These are phyloP conservation scores for Auriculariales sp. DNA, from an alignment of 768 basidiomycete genomes.

Conservation along the genomic window DNA sequence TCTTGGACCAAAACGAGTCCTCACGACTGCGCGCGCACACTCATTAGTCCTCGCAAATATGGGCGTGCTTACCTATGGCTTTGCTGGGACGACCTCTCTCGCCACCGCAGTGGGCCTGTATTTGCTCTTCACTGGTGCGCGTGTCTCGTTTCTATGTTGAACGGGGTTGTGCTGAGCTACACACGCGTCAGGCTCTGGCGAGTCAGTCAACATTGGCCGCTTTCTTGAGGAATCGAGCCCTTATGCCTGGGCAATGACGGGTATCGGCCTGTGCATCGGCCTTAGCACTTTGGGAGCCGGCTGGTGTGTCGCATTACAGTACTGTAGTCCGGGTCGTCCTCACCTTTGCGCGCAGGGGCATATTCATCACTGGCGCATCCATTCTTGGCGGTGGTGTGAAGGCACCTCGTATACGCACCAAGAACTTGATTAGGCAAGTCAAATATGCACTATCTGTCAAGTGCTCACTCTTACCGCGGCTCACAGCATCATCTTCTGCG, in stretches of 20 bases:
- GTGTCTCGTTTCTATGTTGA: background rate
- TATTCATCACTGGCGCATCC: slow-evolving; percentile 92
- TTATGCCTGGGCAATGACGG: slow-evolving; percentile 82
- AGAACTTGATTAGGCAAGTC: slow-evolving; percentile 36
- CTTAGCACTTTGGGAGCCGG: slow-evolving; percentile 88
- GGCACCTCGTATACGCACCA: slow-evolving; percentile 85
- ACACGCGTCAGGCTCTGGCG: slow-evolving; percentile 50
- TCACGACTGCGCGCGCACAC: too few relatives aligned
- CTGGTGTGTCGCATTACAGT: slow-evolving; percentile 39
- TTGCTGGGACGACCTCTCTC: slow-evolving; percentile 38
- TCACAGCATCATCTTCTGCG: slow-evolving; percentile 91
- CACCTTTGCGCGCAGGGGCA: slow-evolving; percentile 51
- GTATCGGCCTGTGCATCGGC: slow-evolving; percentile 87
- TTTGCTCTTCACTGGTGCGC: slow-evolving; percentile 75
- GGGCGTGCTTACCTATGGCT: slow-evolving; percentile 15
- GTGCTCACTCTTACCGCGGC: background rate
- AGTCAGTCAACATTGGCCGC: slow-evolving; percentile 85
- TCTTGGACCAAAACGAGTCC: too few relatives aligned
- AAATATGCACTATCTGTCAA: background rate
- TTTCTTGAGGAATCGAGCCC: slow-evolving; percentile 92
- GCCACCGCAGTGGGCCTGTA: slow-evolving; percentile 62
- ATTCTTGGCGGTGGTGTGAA: slow-evolving; percentile 93
- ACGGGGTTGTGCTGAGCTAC: background rate
- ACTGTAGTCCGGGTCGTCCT: background rate
- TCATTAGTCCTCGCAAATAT: slow-evolving; percentile 8